These are phyloP conservation scores for Colletotrichum trifolii DNA, from an alignment of 2,329 filamentous ascomycete genomes.

Conservation along the genomic window DNA sequence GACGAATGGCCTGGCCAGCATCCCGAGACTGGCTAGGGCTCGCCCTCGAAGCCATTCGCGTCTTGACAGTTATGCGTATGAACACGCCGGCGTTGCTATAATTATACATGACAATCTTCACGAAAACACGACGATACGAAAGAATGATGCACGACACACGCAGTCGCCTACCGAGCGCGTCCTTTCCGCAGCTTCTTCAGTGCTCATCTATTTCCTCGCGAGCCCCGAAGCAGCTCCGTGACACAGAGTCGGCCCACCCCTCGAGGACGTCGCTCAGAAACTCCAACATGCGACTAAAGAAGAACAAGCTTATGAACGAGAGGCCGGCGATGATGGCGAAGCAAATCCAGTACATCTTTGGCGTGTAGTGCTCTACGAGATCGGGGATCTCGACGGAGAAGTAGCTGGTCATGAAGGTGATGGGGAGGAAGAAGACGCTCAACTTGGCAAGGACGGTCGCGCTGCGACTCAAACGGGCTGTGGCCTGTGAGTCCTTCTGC, in stretches of 20 bases:
- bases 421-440: constrained; percentile 79
- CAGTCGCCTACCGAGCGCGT: background rate
- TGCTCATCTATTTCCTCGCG: constrained; percentile 18
- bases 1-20: background rate
- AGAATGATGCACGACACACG: background rate
- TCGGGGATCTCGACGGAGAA: constrained; percentile 75
- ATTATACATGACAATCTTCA: background rate
- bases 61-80: no score
- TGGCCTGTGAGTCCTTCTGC: constrained; percentile 78
- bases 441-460: constrained; percentile 80
- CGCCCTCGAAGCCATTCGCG: no score
- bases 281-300: constrained; percentile 59
- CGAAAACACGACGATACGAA: background rate
- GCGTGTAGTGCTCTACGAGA: constrained; percentile 66
- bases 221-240: background rate
- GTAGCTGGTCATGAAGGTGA: constrained; percentile 79
- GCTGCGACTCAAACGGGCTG: constrained; percentile 77
- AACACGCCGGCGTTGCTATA: no score
- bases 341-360: constrained; percentile 73
- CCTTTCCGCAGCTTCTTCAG: background rate
- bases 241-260: constrained; percentile 41
- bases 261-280: constrained; percentile 58
- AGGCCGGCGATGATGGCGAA: constrained; percentile 73
- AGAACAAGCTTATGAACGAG: constrained; percentile 68
- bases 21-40: background rate